Conservation (phyloP, 768 basidiomycete species). For the Lentinula sp. region DNA sequence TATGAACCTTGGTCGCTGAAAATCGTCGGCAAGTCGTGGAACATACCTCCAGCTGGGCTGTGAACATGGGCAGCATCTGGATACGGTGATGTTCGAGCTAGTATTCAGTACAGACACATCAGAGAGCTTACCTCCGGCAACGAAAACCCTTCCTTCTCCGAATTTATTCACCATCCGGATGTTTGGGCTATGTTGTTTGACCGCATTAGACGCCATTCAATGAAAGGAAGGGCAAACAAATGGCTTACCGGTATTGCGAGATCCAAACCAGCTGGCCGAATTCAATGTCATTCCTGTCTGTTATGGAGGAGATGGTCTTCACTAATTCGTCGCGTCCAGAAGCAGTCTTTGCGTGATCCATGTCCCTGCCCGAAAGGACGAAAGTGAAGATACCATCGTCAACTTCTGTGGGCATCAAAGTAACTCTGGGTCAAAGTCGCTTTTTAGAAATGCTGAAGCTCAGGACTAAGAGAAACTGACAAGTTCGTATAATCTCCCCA, state of each 20-base stretch:
- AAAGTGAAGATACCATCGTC: conserved; percentile 7
- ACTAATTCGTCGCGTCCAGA: conserved; percentile 9
- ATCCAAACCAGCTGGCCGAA: conserved; percentile 8
- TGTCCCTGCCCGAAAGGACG: neutral
- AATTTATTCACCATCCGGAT: conserved; percentile 40
- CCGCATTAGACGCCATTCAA: neutral
- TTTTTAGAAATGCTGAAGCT: neutral
- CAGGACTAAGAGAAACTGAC: neutral
- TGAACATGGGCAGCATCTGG: conserved; percentile 40
- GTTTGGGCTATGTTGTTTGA: conserved; percentile 25
- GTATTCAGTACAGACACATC: neutral
- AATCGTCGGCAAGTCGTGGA: neutral
- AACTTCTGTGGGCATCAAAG: conserved; percentile 1
- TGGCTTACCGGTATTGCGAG: neutral
- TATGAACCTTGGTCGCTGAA: neutral
- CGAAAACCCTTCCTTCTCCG: conserved; percentile 31
- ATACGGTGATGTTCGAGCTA: too few species aligned
- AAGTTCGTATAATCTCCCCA: conserved; percentile 10
- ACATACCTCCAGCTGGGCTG: conserved; percentile 23
- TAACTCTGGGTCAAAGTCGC: neutral
- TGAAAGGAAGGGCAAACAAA: neutral
- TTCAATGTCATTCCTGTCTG: conserved; percentile 11
- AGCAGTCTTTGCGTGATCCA: conserved; percentile 1
- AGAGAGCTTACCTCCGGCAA: conserved; percentile 36
- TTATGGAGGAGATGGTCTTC: neutral